Evolutionary conservation across 2,329 filamentous ascomycete species (phyloP).

Genomic region (Endothia cerciana): DNA sequence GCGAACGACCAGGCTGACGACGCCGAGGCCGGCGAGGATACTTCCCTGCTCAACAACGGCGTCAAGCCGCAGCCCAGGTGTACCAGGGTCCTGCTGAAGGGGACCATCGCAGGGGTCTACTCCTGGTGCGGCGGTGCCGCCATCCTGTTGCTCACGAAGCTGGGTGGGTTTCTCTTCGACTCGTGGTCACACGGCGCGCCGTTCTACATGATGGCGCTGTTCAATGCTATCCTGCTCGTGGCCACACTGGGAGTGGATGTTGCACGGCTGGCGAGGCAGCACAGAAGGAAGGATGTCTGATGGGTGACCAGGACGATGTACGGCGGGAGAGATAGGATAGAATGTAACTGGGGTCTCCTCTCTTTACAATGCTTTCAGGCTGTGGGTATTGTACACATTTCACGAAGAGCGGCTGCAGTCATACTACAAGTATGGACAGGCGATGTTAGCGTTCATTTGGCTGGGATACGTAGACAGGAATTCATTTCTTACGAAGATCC

Average conservation of each 20-base stretch:
- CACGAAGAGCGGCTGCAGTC: neutral
- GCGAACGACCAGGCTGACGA: conserved; percentile 29
- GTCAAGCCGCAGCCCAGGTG: conserved; percentile 31
- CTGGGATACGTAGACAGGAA: neutral
- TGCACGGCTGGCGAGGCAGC: conserved; percentile 22
- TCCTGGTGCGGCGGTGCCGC: conserved; percentile 87
- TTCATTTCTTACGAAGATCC: neutral
- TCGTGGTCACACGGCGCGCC: conserved; percentile 72
- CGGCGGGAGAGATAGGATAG: neutral
- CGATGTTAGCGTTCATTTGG: conserved; percentile 8
- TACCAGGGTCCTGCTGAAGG: conserved; percentile 72
- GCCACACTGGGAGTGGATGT: conserved; percentile 57
- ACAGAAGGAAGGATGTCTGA: conserved; percentile 11
- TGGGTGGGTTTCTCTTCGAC: conserved; percentile 88
- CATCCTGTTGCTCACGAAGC: conserved; percentile 88
- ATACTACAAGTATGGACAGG: neutral
- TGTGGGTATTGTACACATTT: neutral
- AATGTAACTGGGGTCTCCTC: neutral
- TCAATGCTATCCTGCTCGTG: conserved; percentile 75
- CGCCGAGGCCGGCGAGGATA: conserved; percentile 35
- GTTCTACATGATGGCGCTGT: conserved; percentile 91
- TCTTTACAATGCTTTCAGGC: neutral
- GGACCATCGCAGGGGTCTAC: conserved; percentile 93
- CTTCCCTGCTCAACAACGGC: conserved; percentile 43
- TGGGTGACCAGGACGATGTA: neutral